Evolutionary conservation across 345 rosid species (phyloP).

Genomic region (Brassica rapa): DNA sequence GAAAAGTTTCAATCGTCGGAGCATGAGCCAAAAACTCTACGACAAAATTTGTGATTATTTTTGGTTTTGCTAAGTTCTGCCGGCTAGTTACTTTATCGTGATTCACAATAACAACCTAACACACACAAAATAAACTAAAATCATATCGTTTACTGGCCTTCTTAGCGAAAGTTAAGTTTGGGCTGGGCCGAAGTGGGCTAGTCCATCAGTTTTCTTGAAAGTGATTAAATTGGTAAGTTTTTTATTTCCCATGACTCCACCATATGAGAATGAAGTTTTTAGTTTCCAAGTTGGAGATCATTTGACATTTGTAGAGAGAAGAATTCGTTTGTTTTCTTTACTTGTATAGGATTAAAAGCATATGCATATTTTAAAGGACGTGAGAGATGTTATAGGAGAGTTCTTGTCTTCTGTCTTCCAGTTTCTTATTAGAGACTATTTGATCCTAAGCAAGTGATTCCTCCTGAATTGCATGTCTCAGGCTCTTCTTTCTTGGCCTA

Average conservation of each 20-base stretch:
- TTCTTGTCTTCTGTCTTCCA: constrained; percentile 1
- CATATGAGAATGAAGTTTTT: neutral
- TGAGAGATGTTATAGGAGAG: neutral
- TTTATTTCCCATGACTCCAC: neutral
- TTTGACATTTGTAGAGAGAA: neutral
- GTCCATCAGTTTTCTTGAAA: neutral
- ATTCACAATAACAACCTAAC: too few species aligned
- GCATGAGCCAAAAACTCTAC: too few species aligned
- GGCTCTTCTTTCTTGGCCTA: neutral
- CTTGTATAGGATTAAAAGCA: neutral
- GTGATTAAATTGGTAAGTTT: neutral
- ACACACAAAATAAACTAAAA: too few species aligned
- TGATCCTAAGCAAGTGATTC: constrained; percentile 16
- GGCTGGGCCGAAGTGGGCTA: neutral
- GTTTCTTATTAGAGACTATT: neutral
- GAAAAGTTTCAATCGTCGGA: too few species aligned
- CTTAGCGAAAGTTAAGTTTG: neutral
- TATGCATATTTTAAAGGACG: neutral
- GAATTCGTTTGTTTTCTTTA: neutral
- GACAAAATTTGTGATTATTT: too few species aligned
- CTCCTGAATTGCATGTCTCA: neutral
- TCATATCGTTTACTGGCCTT: too few species aligned
- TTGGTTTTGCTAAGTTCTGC: too few species aligned
- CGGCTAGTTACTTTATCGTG: too few species aligned
- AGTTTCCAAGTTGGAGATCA: neutral